Conservation (phyloP, 495 filamentous ascomycete species). For the Hyphodiscus hymeniophilus region DNA sequence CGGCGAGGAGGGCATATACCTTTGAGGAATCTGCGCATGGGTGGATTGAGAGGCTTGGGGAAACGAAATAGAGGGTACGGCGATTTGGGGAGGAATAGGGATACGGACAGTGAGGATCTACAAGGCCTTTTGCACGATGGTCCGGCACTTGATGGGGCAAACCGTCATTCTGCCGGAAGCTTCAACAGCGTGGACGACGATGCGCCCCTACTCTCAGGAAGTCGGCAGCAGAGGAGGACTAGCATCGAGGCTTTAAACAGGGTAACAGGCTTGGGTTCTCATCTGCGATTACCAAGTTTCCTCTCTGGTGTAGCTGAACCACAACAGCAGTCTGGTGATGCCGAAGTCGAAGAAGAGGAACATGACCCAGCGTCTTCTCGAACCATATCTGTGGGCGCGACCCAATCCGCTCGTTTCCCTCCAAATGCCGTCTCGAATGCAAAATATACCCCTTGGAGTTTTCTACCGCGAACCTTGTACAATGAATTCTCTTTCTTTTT, state of each 20-base stretch:
- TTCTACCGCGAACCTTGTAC: conserved; percentile 87
- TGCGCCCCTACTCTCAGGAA: conserved; percentile 47
- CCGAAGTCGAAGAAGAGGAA: conserved; percentile 33
- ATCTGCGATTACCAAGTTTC: conserved; percentile 44
- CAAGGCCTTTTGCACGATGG: conserved; percentile 48
- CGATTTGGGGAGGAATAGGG: conserved; percentile 48
- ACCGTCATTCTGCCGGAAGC: conserved; percentile 44
- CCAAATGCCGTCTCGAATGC: conserved; percentile 90
- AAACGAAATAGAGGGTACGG: conserved; percentile 47
- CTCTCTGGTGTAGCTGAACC: conserved; percentile 28
- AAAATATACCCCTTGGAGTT: conserved; percentile 95
- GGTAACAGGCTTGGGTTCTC: conserved; percentile 29
- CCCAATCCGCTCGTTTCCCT: conserved; percentile 53
- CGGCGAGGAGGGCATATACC: conserved; percentile 49
- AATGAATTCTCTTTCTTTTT: conserved; percentile 99
- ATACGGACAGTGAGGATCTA: conserved; percentile 46
- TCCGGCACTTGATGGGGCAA: conserved; percentile 29
- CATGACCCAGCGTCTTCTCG: conserved; percentile 46
- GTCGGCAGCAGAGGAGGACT: conserved; percentile 19
- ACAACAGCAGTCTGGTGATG: conserved; percentile 24
- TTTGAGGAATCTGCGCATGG: conserved; percentile 61
- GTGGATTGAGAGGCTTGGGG: conserved; percentile 30
- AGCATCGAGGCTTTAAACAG: conserved; percentile 29
- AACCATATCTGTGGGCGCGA: conserved; percentile 39
- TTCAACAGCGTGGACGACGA: conserved; percentile 48